Conservation (phyloP, 2,329 filamentous ascomycete genomes). For the Phoma sp. region DNA sequence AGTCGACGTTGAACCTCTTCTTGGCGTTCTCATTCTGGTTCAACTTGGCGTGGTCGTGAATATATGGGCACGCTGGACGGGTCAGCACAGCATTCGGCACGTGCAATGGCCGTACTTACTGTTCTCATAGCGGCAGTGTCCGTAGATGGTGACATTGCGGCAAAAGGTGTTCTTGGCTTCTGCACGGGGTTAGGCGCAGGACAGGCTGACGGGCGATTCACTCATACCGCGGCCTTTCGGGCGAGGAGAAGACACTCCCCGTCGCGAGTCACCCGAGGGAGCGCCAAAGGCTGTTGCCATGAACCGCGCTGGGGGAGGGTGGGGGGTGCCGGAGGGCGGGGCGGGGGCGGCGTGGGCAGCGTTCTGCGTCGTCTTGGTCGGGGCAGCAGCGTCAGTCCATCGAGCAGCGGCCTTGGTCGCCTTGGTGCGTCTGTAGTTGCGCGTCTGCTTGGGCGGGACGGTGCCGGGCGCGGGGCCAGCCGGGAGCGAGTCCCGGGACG, state of each 20-base stretch:
- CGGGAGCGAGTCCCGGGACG: conserved; percentile 39
- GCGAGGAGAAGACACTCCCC: conserved; percentile 52
- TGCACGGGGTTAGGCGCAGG: conserved; percentile 37
- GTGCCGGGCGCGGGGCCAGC: conserved; percentile 30
- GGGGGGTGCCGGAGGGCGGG: conserved; percentile 6
- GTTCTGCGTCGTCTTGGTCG: conserved; percentile 24
- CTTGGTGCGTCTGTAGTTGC: conserved; percentile 38
- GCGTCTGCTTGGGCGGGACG: conserved; percentile 38
- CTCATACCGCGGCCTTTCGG: conserved; percentile 53
- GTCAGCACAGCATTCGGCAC: conserved; percentile 27
- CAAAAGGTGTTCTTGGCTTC: conserved; percentile 87
- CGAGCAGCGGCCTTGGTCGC: conserved; percentile 28
- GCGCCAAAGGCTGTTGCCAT: conserved; percentile 49
- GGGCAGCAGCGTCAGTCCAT: conserved; percentile 39
- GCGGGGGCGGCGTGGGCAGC: conserved; percentile 25
- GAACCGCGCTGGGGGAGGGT: conserved; percentile 23
- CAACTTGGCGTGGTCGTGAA: conserved; percentile 77
- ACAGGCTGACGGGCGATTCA: conserved; percentile 6
- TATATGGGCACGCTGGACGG: conserved; percentile 73
- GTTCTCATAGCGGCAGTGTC: conserved; percentile 90
- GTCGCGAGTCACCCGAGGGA: conserved; percentile 51
- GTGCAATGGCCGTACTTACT: conserved; percentile 54
- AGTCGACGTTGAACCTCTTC: conserved; percentile 92
- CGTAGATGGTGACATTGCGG: conserved; percentile 92
- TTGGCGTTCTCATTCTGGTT: conserved; percentile 64